A percentile compares a stretch with the other conserved stretches of the same genome.
Evolutionary conservation across 257 asterid species (phyloP).

Genomic region (Jaltomata sinuosa): DNA sequence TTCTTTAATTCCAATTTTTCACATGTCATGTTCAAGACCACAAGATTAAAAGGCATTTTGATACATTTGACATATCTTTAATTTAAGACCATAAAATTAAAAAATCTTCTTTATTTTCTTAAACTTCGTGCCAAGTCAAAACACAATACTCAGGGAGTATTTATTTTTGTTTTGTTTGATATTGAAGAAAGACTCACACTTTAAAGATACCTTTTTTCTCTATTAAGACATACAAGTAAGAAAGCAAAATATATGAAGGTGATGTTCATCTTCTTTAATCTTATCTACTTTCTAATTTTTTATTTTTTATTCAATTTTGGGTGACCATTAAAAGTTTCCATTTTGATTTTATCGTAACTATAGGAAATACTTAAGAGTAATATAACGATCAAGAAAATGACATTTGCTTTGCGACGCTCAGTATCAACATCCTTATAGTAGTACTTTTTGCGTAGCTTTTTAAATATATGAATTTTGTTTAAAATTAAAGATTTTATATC

Average conservation of each 20-base stretch:
- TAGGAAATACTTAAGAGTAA: neutral
- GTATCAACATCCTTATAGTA: neutral
- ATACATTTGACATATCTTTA: no score
- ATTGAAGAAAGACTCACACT: neutral
- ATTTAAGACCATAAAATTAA: no score
- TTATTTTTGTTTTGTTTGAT: neutral
- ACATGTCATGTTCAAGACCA: no score
- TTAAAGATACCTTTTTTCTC: neutral
- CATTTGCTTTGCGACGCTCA: neutral
- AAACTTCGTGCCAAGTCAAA: no score
- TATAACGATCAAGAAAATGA: neutral
- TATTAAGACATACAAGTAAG: neutral
- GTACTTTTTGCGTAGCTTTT: no score
- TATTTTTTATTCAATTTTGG: neutral
- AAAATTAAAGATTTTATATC: no score
- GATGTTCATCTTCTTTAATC: neutral
- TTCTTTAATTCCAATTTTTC: no score
- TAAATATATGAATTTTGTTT: no score
- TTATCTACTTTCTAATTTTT: neutral
- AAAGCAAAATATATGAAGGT: neutral
- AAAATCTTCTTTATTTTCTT: no score
- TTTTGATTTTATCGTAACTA: neutral
- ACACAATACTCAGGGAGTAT: no score
- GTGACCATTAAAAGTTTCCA: neutral
- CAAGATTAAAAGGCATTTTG: no score